Percentiles rank a stretch among this genome's conserved stretches.
Evolutionary conservation across 257 asterid genomes (phyloP).

Genomic region (Plectranthus barbatus): DNA sequence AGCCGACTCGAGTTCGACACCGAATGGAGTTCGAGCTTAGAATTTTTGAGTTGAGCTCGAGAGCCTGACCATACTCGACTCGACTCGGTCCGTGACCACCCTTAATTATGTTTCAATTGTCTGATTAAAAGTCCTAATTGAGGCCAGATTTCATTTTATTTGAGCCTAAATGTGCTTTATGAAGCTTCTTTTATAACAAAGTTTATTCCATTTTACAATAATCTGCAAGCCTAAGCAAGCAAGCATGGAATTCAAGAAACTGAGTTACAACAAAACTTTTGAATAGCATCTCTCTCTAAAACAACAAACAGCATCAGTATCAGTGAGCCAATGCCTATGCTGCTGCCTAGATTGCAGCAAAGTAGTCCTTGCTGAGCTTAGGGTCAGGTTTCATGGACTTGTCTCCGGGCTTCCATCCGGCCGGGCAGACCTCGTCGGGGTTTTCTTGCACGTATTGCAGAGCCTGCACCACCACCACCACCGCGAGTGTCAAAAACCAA

Average conservation of each 20-base stretch:
- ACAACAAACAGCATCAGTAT: background rate
- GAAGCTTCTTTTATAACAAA: too few relatives aligned
- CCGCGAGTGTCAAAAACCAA: too few relatives aligned
- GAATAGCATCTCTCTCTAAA: slow-evolving; percentile 6
- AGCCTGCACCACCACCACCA: slow-evolving; percentile 42
- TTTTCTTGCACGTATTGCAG: slow-evolving; percentile 89
- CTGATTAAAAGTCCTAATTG: too few relatives aligned
- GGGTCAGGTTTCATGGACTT: slow-evolving; percentile 97
- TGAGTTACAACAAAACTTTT: slow-evolving; percentile 18
- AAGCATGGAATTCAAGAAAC: slow-evolving; percentile 1
- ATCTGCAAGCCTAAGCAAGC: slow-evolving; percentile 1
- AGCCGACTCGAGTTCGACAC: too few relatives aligned
- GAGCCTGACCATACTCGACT: too few relatives aligned
- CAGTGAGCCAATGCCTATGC: background rate
- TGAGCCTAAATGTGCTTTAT: too few relatives aligned
- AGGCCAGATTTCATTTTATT: too few relatives aligned
- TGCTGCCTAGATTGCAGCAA: slow-evolving; percentile 51
- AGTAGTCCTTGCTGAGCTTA: slow-evolving; percentile 92
- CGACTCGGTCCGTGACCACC: too few relatives aligned
- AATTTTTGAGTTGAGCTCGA: too few relatives aligned
- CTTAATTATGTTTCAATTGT: too few relatives aligned
- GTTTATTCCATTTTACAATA: background rate
- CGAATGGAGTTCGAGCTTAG: too few relatives aligned
- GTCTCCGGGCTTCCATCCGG: slow-evolving; percentile 99
- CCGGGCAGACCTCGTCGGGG: slow-evolving; percentile 99